Conservation (phyloP, 257 asterid species). For the Solanum megistacrolobum region DNA sequence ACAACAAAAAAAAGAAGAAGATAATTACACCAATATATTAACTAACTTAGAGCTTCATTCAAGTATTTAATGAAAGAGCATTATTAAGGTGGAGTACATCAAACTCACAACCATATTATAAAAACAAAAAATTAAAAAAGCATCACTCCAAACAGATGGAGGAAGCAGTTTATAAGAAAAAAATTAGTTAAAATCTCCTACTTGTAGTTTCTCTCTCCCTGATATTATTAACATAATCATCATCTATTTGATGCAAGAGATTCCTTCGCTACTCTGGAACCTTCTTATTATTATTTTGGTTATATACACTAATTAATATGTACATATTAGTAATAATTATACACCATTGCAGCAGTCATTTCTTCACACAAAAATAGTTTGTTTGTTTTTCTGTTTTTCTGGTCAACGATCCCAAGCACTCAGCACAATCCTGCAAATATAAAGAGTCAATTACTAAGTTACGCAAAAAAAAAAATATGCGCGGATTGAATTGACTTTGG, state of each 20-base stretch:
- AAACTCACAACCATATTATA: neutral
- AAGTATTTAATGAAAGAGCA: neutral
- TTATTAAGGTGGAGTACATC: neutral
- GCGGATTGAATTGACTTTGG: too few species aligned
- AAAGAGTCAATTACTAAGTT: neutral
- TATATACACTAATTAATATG: neutral
- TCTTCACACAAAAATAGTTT: neutral
- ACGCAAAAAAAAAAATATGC: too few species aligned
- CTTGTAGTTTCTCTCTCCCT: slow-evolving; percentile 2
- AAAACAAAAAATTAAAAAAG: neutral
- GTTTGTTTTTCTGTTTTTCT: neutral
- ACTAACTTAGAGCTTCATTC: neutral
- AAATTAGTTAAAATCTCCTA: neutral
- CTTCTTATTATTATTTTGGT: neutral
- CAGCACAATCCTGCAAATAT: slow-evolving; percentile 40
- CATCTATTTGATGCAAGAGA: neutral
- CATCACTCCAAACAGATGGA: neutral
- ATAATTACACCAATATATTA: neutral
- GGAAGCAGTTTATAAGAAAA: neutral
- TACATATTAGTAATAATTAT: neutral
- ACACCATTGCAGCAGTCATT: neutral
- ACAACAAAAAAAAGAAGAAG: neutral
- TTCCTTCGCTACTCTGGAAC: neutral
- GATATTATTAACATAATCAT: neutral
- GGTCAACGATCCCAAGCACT: slow-evolving; percentile 57